Percentiles rank a stretch among this genome's conserved stretches.
Evolutionary conservation across 257 asterid genomes (phyloP).

Genomic region (Scutellaria baicalensis): DNA sequence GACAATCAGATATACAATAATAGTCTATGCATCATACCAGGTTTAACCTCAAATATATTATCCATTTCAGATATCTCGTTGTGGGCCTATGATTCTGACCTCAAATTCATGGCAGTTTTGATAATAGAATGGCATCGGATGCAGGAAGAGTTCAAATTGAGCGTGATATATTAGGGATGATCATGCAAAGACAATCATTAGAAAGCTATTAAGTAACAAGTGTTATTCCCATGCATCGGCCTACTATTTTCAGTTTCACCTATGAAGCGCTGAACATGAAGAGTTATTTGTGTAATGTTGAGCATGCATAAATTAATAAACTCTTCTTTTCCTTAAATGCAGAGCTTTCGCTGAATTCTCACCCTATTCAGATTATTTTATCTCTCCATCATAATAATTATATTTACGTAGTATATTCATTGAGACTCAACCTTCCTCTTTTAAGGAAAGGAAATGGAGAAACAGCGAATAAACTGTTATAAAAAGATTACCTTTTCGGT

Average conservation of each 20-base stretch:
- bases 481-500: constrained; percentile 27
- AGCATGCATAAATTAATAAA: neutral
- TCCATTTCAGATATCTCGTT: neutral
- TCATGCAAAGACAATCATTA: neutral
- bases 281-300: neutral
- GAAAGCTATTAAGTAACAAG: neutral
- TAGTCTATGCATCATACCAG: neutral
- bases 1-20: neutral
- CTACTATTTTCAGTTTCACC: neutral
- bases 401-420: neutral
- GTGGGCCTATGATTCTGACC: neutral
- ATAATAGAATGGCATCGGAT: neutral
- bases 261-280: neutral
- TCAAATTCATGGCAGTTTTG: neutral
- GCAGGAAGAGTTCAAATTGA: neutral
- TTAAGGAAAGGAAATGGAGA: neutral
- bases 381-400: neutral
- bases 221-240: neutral
- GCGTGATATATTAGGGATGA: neutral
- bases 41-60: neutral
- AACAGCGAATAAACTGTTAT: neutral
- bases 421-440: neutral
- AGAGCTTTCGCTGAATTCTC: neutral
- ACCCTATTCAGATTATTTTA: neutral
- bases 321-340: neutral